Evolutionary conservation across 768 basidiomycete genomes (phyloP).

Genomic region (Gloeopeniophorella convolvens): DNA sequence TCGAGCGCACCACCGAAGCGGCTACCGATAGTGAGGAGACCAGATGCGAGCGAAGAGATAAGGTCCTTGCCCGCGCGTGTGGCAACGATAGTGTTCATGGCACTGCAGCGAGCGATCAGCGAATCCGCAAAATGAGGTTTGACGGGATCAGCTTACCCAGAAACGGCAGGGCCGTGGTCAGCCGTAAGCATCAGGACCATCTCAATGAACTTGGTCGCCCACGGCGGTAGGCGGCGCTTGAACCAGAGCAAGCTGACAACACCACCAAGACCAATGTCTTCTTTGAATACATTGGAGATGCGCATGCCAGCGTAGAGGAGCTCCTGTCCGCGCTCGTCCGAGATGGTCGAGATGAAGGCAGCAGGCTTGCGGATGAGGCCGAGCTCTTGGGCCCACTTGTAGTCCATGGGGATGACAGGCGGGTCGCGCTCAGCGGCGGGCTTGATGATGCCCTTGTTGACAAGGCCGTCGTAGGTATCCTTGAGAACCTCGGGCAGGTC

Average conservation of each 20-base stretch:
- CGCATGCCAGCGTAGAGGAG: conserved; percentile 98
- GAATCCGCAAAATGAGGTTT: not conserved
- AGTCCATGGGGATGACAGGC: conserved; percentile 99
- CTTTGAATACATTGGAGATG: conserved; percentile 98
- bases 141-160: conserved; percentile 40
- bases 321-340: conserved; percentile 98
- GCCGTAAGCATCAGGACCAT: conserved; percentile 99
- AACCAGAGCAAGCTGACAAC: conserved; percentile 97
- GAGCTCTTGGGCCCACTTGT: conserved; percentile 99
- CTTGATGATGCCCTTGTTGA: conserved; percentile 57
- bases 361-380: conserved; percentile 98
- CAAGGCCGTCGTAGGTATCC: conserved; percentile 80
- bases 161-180: conserved; percentile 97
- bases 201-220: conserved; percentile 98
- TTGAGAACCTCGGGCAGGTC: conserved; percentile 82
- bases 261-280: conserved; percentile 94
- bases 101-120: conserved; percentile 33
- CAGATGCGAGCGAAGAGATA: conserved; percentile 92
- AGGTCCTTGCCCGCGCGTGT: conserved; percentile 99
- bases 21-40: conserved; percentile 95
- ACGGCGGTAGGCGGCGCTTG: conserved; percentile 87
- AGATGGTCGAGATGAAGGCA: conserved; percentile 98
- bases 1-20: conserved; percentile 99
- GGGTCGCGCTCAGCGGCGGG: conserved; percentile 79
- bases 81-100: conserved; percentile 99